phyloP scores from a whole-genome alignment of 1,284 basidiomycete species.

The Apiotrichum veenhuisii region DNA sequence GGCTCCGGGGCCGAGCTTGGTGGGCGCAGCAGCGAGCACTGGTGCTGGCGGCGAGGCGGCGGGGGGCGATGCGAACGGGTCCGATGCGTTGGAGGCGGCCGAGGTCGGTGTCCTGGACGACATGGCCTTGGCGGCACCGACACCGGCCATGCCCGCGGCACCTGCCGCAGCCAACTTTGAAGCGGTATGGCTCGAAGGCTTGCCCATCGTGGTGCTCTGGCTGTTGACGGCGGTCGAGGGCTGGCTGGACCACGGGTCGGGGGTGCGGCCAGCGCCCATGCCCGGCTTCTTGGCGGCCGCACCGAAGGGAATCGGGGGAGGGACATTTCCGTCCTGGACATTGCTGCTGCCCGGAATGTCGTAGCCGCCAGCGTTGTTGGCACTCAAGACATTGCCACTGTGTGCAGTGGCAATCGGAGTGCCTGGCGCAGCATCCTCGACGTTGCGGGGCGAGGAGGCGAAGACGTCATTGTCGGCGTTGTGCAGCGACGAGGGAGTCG shows the following conservation, averaged over 20 bases:
- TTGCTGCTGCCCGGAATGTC: no score
- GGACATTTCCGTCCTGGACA: background rate
- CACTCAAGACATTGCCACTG: no score
- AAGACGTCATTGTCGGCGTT: background rate
- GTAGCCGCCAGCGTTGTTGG: no score
- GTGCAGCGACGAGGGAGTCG: background rate
- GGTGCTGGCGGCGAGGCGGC: background rate
- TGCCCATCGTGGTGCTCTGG: no score
- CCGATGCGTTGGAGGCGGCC: background rate
- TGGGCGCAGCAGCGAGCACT: background rate
- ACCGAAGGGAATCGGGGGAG: no score
- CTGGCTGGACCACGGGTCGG: no score
- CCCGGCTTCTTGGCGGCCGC: background rate
- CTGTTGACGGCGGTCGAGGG: no score
- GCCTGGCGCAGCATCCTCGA: background rate
- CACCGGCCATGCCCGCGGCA: slow-evolving; percentile 4
- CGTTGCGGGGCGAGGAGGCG: background rate
- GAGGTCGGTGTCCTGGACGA: background rate
- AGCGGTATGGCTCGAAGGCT: slow-evolving; percentile 1
- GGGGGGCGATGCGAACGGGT: background rate
- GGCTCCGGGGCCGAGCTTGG: slow-evolving; percentile 2
- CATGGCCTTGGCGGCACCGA: background rate
- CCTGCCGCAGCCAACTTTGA: slow-evolving; percentile 7
- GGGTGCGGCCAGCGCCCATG: no score
- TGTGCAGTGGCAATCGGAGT: no score